Conservation (phyloP, 441 rosid species). For the Adansonia grandidieri region DNA sequence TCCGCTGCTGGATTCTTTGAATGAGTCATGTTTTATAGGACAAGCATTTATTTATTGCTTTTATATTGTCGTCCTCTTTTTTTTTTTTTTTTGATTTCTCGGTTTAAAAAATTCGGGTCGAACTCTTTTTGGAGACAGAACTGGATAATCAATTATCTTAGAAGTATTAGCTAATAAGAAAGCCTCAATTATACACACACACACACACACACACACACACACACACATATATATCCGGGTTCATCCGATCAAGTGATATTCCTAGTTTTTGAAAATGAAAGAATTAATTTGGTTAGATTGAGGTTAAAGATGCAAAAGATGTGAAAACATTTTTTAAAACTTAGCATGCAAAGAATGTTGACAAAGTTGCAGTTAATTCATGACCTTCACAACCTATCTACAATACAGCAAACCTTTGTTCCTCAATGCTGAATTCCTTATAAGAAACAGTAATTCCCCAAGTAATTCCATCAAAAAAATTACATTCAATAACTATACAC, state of each 20-base stretch:
- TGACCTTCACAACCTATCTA: constrained; percentile 35
- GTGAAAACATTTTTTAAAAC: constrained; percentile 37
- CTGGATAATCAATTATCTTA: no score
- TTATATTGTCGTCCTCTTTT: neutral
- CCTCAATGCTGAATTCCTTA: constrained; percentile 20
- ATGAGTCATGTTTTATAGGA: constrained; percentile 1
- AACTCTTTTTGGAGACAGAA: no score
- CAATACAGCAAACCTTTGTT: constrained; percentile 34
- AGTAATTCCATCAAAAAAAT: neutral
- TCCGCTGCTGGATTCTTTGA: constrained; percentile 21
- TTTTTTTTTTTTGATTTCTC: neutral
- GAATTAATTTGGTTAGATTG: neutral
- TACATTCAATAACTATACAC: neutral
- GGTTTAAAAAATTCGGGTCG: neutral
- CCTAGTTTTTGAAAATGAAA: neutral
- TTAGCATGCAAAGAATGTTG: constrained; percentile 25
- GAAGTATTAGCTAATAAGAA: no score
- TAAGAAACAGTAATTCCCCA: constrained; percentile 30
- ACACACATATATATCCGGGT: no score
- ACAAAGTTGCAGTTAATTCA: constrained; percentile 40
- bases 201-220: no score
- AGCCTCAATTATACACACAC: no score
- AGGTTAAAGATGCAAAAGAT: constrained; percentile 38
- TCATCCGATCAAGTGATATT: neutral
- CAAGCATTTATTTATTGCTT: neutral